Evolutionary conservation across 257 asterid genomes (phyloP), one percentile per base, ranked within the genome.

Genomic region (Datura wrightii): DNA sequence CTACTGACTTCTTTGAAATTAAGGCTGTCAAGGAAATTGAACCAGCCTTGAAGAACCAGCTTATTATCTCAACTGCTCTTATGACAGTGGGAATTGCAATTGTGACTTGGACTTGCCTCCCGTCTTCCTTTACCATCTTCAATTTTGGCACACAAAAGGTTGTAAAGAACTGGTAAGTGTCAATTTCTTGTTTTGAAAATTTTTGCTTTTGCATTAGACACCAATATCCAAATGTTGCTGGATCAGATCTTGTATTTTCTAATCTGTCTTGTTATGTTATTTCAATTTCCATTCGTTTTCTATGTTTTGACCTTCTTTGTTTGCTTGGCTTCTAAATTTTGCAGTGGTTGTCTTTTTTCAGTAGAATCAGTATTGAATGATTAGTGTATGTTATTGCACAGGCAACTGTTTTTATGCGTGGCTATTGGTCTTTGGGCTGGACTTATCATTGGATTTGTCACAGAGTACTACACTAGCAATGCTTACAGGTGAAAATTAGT

Each of bases 401-500:
- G 97, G 98, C 92, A 92, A 86, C 92, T 93, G 52, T 93, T 93
- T 87, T 88, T 95, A 66, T 93, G 98, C 85, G 97, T 95, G 16
- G 89, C 92, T 66, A 97, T 95, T 72, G 97, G 97, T 71, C 97
- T 95, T 48, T 95, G 98, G 98, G 80, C 80, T 72, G 80, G 80
- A 46, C 58, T 72, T 72, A 72, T 44, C 58, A 72, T 71, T 71
- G 80, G 80, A 72, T 72, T 72, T 72, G n/a, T 72, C 80, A 71
- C 80, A 5, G 58, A 72, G 58, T 72, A 72, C 58, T 72, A 72
- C n/a, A 72, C 58, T 44, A 72, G 80, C 80, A 72, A 46, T 19
- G 80, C 80, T 46, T 95, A 95, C 93, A 92, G 98, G 98, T 94
- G 83, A 80, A 39, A 37, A 50, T 52, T 8, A 15, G 59, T 53